Base-by-base conservation (phyloP, 2,329 filamentous ascomycete genomes). In the Fusarium sp. region DNA sequence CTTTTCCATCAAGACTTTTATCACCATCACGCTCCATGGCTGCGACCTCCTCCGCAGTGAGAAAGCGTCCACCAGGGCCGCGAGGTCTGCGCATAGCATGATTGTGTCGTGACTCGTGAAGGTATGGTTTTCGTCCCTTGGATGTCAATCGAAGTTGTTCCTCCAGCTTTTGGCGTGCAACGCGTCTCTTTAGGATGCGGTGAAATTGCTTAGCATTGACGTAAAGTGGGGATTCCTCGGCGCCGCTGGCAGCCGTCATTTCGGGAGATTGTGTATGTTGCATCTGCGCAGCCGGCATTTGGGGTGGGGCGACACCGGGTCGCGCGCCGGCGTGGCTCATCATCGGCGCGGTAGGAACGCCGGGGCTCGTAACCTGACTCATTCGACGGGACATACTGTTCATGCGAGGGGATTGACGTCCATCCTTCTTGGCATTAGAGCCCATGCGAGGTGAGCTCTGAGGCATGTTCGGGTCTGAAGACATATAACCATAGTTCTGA, bases 191-290 rank as follows among this genome's bases (percentile, higher is more conserved):
- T 55, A 99, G 81, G 48, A 99, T 99, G 25, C 96, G 92, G 77
- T 99, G 96, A 73, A 99, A 99, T 75, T 99, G 96, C 79, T 99
- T 99, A 7, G 96, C 96, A 75, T 99, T 99, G 75, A 99, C 96
- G 73, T 99, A 99, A 1, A 99, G 83, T 0, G 96, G 96, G 1
- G 95, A 95, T 76, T 99, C 96, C 78, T 98, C 96, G 6, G 90
- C 89, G 15, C 87, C 87, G 17, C 87, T 86, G 15, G 86, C 84
- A 4, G 90, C 83, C 2, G 91, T 87, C 73, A 96, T 88, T 76
- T 97, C 94, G 9, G 93, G 92, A 1, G 93, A 95, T 66, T 92
- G 89, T 5, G 88, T 87, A 45, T 87, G 87, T 61, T 88, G 88
- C 80, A 90, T 90, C 67, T 91, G 90, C 10, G 87, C 84, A 11